Conservation (phyloP, 2,329 filamentous ascomycete species). For the Trichoderma polysporum region DNA sequence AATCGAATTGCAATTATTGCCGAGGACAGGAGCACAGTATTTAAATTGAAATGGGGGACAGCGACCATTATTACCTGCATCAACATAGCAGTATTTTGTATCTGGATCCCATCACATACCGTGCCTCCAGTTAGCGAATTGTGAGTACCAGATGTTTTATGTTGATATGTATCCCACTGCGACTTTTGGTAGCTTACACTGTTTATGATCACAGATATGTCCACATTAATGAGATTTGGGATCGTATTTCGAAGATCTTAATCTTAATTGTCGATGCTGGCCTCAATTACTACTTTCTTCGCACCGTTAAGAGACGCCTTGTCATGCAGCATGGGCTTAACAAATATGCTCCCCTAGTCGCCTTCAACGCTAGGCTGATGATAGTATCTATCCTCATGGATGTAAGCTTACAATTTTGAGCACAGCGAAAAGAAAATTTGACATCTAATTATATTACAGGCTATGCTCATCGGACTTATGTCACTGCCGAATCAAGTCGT, state of each 20-base stretch:
- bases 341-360: constrained; percentile 51
- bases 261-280: constrained; percentile 50
- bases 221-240: constrained; percentile 51
- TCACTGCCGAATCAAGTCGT: constrained; percentile 32
- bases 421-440: too few relatives aligned
- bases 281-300: constrained; percentile 55
- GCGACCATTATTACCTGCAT: constrained; percentile 46
- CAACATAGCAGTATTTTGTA: constrained; percentile 53
- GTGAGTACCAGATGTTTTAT: background rate
- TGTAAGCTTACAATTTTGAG: constrained; percentile 24
- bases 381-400: constrained; percentile 52
- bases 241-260: constrained; percentile 52
- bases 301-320: constrained; percentile 46
- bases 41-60: constrained; percentile 47
- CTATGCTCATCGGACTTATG: constrained; percentile 14
- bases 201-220: constrained; percentile 32
- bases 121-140: constrained; percentile 8
- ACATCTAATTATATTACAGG: background rate
- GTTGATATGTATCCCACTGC: too few relatives aligned
- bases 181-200: background rate
- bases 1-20: constrained; percentile 45
- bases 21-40: constrained; percentile 32
- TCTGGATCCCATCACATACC: constrained; percentile 52
- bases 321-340: constrained; percentile 44
- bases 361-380: constrained; percentile 52